Evolutionary conservation across 495 filamentous ascomycete genomes (phyloP).

Genomic region (Talaromyces ruber): DNA sequence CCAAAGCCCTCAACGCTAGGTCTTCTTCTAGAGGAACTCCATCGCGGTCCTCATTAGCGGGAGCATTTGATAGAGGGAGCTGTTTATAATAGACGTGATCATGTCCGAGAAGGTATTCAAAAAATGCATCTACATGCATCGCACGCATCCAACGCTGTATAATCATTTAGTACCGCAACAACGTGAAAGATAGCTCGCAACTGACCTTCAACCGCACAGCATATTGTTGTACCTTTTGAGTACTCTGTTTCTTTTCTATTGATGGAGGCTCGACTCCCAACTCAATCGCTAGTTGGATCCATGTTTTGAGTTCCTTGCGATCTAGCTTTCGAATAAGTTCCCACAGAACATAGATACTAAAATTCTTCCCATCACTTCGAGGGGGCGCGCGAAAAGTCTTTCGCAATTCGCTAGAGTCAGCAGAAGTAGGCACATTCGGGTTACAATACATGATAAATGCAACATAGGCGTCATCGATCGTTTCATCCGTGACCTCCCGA

Average conservation of each 20-base stretch:
- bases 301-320: conserved; percentile 87
- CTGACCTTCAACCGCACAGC: conserved; percentile 84
- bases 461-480: conserved; percentile 82
- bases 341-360: conserved; percentile 75
- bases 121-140: conserved; percentile 96
- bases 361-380: conserved; percentile 87
- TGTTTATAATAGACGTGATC: conserved; percentile 78
- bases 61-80: conserved; percentile 54
- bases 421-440: conserved; percentile 61
- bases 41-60: conserved; percentile 64
- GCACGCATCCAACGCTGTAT: conserved; percentile 91
- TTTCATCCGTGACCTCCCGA: conserved; percentile 58
- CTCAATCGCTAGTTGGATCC: conserved; percentile 83
- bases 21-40: conserved; percentile 89
- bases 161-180: conserved; percentile 2
- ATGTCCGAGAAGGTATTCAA: conserved; percentile 79
- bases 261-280: conserved; percentile 86
- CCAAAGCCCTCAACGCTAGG: conserved; percentile 77
- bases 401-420: conserved; percentile 63
- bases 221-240: conserved; percentile 97
- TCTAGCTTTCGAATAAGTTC: conserved; percentile 78
- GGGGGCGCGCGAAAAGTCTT: conserved; percentile 79
- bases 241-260: conserved; percentile 78
- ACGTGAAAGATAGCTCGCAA: neutral
- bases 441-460: conserved; percentile 90